Percentiles rank a stretch among this genome's conserved stretches.
These are phyloP conservation scores for Nigrograna mackinnonii DNA, from an alignment of 2,329 filamentous ascomycete species.

Conservation along the genomic window DNA sequence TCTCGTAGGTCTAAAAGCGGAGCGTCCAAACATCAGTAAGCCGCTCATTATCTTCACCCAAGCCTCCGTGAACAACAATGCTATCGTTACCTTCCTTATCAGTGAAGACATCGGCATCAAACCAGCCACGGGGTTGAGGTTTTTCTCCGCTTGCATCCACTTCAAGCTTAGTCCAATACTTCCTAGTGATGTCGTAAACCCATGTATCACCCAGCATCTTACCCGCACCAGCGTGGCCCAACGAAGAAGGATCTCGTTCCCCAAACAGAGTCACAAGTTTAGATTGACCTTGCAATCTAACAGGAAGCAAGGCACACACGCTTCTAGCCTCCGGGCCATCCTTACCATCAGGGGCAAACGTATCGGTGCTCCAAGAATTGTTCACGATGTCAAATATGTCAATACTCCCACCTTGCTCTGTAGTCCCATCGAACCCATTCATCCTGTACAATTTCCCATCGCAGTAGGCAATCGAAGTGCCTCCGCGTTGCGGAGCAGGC, in stretches of 20 bases:
- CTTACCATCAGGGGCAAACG: conserved; percentile 47
- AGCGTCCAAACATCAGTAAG: conserved; percentile 55
- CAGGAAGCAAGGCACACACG: conserved; percentile 51
- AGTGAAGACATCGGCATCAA: conserved; percentile 52
- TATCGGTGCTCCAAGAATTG: conserved; percentile 46
- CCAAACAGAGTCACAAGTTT: conserved; percentile 57
- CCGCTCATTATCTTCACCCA: conserved; percentile 57
- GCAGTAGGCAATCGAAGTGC: conserved; percentile 67
- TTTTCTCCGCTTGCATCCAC: conserved; percentile 20
- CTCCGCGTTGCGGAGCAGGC: conserved; percentile 68
- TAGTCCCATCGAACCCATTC: conserved; percentile 75
- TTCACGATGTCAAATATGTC: conserved; percentile 59
- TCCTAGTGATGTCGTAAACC: conserved; percentile 45
- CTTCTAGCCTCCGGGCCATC: conserved; percentile 54
- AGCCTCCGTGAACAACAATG: conserved; percentile 54
- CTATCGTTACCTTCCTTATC: conserved; percentile 31
- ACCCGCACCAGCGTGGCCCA: conserved; percentile 59
- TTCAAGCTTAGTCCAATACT: conserved; percentile 37
- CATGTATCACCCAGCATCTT: conserved; percentile 60
- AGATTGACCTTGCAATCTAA: conserved; percentile 39
- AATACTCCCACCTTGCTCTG: conserved; percentile 71
- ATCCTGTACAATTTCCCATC: conserved; percentile 73
- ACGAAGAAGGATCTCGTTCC: conserved; percentile 55
- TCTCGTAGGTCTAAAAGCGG: too few species aligned
- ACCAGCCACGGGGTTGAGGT: conserved; percentile 56